Conservation (phyloP, 345 rosid genomes). For the Camelina hispida region DNA sequence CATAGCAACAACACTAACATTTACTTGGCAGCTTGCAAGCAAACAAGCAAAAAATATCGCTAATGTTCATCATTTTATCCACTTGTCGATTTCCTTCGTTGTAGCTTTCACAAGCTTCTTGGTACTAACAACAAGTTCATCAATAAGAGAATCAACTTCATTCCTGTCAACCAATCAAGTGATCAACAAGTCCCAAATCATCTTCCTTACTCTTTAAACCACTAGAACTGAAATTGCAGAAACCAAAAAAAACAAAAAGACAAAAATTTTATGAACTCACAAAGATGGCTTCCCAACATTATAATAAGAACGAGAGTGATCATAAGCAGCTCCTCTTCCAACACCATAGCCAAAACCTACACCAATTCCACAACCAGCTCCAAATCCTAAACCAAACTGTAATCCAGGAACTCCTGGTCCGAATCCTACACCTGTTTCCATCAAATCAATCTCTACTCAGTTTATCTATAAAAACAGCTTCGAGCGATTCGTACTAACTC, state of each 20-base stretch:
- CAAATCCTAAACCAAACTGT: slow-evolving; percentile 76
- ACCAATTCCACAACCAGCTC: slow-evolving; percentile 91
- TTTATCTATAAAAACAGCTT: background rate
- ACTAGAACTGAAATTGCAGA: background rate
- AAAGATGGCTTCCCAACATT: slow-evolving; percentile 47
- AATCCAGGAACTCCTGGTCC: slow-evolving; percentile 91
- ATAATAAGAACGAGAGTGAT: slow-evolving; percentile 41
- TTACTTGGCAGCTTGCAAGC: slow-evolving; percentile 15
- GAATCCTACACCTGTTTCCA: slow-evolving; percentile 63
- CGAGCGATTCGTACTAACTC: background rate
- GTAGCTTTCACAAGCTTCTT: slow-evolving; percentile 71
- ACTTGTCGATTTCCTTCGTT: slow-evolving; percentile 77
- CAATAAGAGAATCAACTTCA: slow-evolving; percentile 62
- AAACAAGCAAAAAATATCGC: slow-evolving; percentile 3
- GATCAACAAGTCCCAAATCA: background rate
- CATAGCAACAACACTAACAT: background rate
- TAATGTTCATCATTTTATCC: slow-evolving; percentile 64
- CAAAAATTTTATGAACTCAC: slow-evolving; percentile 20
- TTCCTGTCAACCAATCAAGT: slow-evolving; percentile 55
- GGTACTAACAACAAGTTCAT: slow-evolving; percentile 64
- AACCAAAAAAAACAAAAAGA: background rate
- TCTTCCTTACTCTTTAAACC: background rate
- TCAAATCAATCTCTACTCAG: slow-evolving; percentile 14
- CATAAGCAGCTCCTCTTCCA: slow-evolving; percentile 81
- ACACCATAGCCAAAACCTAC: slow-evolving; percentile 87